Percentiles rank a stretch among this genome's conserved stretches.
Evolutionary conservation across 371 early-diverging fungal genomes (phyloP).

Genomic region (Mucor racemosus): DNA sequence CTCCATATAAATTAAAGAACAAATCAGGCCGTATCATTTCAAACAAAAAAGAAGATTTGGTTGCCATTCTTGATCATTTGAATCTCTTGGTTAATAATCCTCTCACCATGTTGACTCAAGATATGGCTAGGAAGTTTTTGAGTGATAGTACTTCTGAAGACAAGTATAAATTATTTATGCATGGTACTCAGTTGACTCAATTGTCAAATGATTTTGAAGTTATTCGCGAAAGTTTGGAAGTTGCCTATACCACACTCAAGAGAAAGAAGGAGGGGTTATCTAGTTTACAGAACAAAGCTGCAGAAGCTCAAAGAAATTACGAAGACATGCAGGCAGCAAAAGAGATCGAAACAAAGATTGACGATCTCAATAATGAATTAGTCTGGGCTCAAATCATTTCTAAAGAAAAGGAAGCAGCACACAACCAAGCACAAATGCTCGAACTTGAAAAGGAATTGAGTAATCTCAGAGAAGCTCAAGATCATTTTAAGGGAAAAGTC

Average conservation of each 20-base stretch:
- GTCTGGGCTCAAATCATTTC: conserved; percentile 76
- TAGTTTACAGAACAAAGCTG: conserved; percentile 61
- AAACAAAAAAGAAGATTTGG: conserved; percentile 79
- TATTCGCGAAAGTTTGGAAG: conserved; percentile 72
- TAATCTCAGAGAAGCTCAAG: conserved; percentile 10
- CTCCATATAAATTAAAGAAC: conserved; percentile 78
- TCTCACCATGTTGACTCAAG: conserved; percentile 90
- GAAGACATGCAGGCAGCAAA: conserved; percentile 70
- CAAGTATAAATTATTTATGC: conserved; percentile 88
- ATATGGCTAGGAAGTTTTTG: conserved; percentile 90
- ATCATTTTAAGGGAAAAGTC: neutral
- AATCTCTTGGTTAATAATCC: conserved; percentile 93
- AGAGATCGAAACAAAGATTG: conserved; percentile 64
- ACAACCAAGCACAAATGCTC: conserved; percentile 27
- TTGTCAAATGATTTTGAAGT: conserved; percentile 73
- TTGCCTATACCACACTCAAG: conserved; percentile 58
- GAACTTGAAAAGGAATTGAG: conserved; percentile 15
- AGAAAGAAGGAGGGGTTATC: conserved; percentile 66
- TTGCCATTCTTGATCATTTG: conserved; percentile 86
- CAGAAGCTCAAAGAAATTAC: conserved; percentile 62
- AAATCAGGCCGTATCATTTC: conserved; percentile 67
- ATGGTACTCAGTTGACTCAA: conserved; percentile 86
- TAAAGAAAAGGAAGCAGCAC: conserved; percentile 57
- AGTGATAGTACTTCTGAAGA: conserved; percentile 80
- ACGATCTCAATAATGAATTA: conserved; percentile 66